Evolutionary conservation across 768 basidiomycete species (phyloP).

Genomic region (Agaricus subrufescens): DNA sequence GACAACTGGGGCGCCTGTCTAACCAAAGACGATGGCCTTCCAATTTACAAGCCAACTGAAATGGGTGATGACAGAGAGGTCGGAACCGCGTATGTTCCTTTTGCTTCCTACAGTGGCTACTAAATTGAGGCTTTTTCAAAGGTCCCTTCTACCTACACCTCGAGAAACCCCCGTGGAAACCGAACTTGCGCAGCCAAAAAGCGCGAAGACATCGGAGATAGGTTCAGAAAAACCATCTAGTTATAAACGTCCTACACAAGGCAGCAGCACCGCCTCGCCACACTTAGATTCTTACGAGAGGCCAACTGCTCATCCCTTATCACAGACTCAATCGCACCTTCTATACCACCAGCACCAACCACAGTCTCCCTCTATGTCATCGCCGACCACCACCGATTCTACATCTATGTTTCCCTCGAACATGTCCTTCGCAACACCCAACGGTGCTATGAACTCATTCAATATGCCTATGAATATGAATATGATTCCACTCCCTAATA

Average conservation of each 20-base stretch:
- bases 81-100: slow-evolving; percentile 39
- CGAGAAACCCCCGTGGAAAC: slow-evolving; percentile 46
- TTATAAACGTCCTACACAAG: not conserved
- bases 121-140: slow-evolving; percentile 31
- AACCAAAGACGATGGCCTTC: slow-evolving; percentile 34
- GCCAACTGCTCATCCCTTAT: not conserved
- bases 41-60: slow-evolving; percentile 18
- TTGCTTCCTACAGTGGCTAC: slow-evolving; percentile 9
- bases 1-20: slow-evolving; percentile 52
- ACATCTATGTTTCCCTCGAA: slow-evolving; percentile 1
- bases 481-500: slow-evolving; percentile 5
- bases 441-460: not conserved
- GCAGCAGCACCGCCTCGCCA: not conserved
- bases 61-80: slow-evolving; percentile 36
- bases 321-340: not conserved
- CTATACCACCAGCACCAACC: not conserved
- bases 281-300: not conserved
- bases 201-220: not conserved
- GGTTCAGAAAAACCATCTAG: not conserved
- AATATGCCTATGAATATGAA: slow-evolving; percentile 6
- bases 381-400: not conserved
- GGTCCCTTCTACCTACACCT: slow-evolving; percentile 56
- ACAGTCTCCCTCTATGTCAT: not conserved
- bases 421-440: slow-evolving; percentile 3
- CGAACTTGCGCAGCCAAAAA: not conserved